phyloP scores from a whole-genome alignment of 345 rosid genomes.

The Draba incana region DNA sequence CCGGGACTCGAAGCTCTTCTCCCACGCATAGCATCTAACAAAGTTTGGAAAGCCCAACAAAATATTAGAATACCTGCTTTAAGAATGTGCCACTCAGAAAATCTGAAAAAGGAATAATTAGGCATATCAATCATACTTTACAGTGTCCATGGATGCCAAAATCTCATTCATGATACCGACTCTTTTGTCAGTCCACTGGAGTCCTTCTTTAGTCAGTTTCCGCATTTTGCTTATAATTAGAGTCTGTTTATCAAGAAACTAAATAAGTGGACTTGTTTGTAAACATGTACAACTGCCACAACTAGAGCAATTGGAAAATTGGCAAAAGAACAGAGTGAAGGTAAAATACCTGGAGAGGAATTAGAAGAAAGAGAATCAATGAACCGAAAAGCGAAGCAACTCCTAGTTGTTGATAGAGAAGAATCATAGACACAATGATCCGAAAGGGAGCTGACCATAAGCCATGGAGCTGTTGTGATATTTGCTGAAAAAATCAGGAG shows the following conservation, averaged over 20 bases:
- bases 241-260: slow-evolving; percentile 54
- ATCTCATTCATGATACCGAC: slow-evolving; percentile 91
- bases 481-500: slow-evolving; percentile 55
- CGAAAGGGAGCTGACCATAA: slow-evolving; percentile 99
- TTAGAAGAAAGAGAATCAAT: slow-evolving; percentile 69
- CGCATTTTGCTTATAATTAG: slow-evolving; percentile 84
- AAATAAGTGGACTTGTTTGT: slow-evolving; percentile 20
- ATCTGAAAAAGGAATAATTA: slow-evolving; percentile 1
- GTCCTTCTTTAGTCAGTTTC: slow-evolving; percentile 83
- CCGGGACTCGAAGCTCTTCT: slow-evolving; percentile 81
- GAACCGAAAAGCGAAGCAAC: slow-evolving; percentile 92
- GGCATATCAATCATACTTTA: slow-evolving; percentile 67
- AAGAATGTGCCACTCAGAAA: slow-evolving; percentile 19
- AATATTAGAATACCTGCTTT: not conserved
- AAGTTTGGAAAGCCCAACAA: slow-evolving; percentile 4
- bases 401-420: slow-evolving; percentile 87
- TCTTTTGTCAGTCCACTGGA: slow-evolving; percentile 93
- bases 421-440: slow-evolving; percentile 73
- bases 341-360: slow-evolving; percentile 73
- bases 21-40: slow-evolving; percentile 96
- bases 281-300: slow-evolving; percentile 17
- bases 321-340: slow-evolving; percentile 1
- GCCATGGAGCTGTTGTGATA: slow-evolving; percentile 80
- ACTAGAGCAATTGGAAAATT: not conserved
- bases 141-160: slow-evolving; percentile 92